Evolutionary conservation across 2,329 filamentous ascomycete species (phyloP).

Genomic region (Ambrosiella cleistominuta): DNA sequence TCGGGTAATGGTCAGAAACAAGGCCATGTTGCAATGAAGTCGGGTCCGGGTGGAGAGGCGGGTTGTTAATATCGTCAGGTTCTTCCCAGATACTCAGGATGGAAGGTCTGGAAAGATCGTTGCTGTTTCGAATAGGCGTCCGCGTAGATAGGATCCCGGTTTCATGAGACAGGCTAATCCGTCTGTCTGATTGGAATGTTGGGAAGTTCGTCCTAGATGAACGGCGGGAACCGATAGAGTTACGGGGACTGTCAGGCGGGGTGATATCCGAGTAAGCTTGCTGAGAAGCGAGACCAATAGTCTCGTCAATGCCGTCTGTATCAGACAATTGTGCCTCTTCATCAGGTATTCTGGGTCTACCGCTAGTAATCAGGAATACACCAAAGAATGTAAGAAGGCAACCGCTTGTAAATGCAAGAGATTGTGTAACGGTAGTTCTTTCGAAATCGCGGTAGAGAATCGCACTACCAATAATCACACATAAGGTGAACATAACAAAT

Average conservation of each 20-base stretch:
- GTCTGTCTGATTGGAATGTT: conserved; percentile 20
- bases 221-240: conserved; percentile 24
- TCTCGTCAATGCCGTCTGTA: conserved; percentile 43
- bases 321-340: conserved; percentile 37
- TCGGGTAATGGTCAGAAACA: conserved; percentile 16
- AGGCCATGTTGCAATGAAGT: conserved; percentile 14
- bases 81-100: conserved; percentile 3
- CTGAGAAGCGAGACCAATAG: conserved; percentile 39
- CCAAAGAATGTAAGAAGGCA: conserved; percentile 87
- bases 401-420: conserved; percentile 72
- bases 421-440: conserved; percentile 53
- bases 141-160: conserved; percentile 23
- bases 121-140: conserved; percentile 13
- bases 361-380: conserved; percentile 93
- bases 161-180: conserved; percentile 21
- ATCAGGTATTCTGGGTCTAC: conserved; percentile 41
- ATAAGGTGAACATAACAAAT: conserved; percentile 91
- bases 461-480: conserved; percentile 85
- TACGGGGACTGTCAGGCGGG: conserved; percentile 2
- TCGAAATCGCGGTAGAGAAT: conserved; percentile 92
- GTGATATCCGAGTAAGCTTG: conserved; percentile 12
- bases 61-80: conserved; percentile 15
- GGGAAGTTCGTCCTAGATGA: conserved; percentile 23
- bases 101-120: neutral
- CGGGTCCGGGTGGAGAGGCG: conserved; percentile 17